Conservation (phyloP, 129 eudicot genomes). For the Saposhnikovia divaricata region DNA sequence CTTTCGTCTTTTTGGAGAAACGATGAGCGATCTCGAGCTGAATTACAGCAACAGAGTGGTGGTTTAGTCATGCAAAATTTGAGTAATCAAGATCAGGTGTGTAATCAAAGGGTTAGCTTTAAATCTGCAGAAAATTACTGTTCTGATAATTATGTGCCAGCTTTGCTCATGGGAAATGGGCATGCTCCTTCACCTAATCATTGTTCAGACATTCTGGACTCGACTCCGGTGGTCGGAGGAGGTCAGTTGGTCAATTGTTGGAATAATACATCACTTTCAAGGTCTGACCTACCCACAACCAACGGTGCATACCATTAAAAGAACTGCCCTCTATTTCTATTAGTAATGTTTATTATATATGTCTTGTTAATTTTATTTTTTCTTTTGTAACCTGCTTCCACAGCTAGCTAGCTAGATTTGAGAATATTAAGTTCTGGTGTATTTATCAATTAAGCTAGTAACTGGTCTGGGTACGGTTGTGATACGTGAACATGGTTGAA, state of each 20-base stretch:
- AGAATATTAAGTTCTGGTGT: background rate
- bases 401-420: slow-evolving; percentile 18
- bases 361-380: background rate
- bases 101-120: slow-evolving; percentile 39
- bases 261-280: slow-evolving; percentile 48
- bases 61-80: slow-evolving; percentile 28
- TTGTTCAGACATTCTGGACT: slow-evolving; percentile 40
- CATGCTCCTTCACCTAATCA: slow-evolving; percentile 25
- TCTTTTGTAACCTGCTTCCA: background rate
- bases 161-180: slow-evolving; percentile 36
- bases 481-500: background rate
- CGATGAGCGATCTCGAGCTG: slow-evolving; percentile 24
- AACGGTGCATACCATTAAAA: slow-evolving; percentile 63
- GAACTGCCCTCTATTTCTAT: background rate
- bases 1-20: slow-evolving; percentile 38
- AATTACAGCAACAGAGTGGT: slow-evolving; percentile 41
- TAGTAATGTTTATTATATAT: background rate
- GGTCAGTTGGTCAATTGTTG: slow-evolving; percentile 43
- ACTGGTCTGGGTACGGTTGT: background rate
- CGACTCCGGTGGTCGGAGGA: slow-evolving; percentile 50
- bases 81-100: slow-evolving; percentile 26
- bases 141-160: slow-evolving; percentile 29
- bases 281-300: slow-evolving; percentile 63
- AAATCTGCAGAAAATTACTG: slow-evolving; percentile 30
- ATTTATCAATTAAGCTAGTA: background rate